Conservation (phyloP, 305 asterid species). For the Euphrasia arctica region DNA sequence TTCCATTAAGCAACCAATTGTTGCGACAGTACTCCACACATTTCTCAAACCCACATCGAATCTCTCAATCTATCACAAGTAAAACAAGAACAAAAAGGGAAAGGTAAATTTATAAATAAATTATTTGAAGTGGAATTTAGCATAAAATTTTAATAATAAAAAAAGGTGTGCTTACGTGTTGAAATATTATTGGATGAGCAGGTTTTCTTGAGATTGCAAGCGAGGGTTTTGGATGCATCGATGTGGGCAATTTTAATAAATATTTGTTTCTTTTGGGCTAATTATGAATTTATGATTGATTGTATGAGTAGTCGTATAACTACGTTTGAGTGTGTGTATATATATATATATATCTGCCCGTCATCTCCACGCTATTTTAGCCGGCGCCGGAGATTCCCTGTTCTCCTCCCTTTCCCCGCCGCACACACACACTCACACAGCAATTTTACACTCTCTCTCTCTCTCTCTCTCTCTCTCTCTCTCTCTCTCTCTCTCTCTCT, state of each 20-base stretch:
- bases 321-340: not conserved
- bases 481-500: no score
- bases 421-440: constrained; percentile 29
- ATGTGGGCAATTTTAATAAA: not conserved
- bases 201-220: not conserved
- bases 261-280: not conserved
- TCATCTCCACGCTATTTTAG: constrained; percentile 14
- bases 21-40: no score
- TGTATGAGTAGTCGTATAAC: constrained; percentile 27
- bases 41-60: not conserved
- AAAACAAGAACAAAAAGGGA: constrained; percentile 4
- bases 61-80: not conserved
- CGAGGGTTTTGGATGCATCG: no score
- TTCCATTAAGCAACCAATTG: no score
- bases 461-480: no score
- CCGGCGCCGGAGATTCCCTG: constrained; percentile 65
- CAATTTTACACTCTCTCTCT: constrained; percentile 3
- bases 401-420: constrained; percentile 29
- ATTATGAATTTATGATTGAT: not conserved
- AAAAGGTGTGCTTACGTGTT: constrained; percentile 18
- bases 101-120: constrained; percentile 11
- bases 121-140: constrained; percentile 22
- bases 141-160: constrained; percentile 10
- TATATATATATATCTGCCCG: no score
- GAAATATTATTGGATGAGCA: constrained; percentile 13